phyloP scores from a whole-genome alignment of 2,329 filamentous ascomycete species.

The Berkeleyomyces basicola region DNA sequence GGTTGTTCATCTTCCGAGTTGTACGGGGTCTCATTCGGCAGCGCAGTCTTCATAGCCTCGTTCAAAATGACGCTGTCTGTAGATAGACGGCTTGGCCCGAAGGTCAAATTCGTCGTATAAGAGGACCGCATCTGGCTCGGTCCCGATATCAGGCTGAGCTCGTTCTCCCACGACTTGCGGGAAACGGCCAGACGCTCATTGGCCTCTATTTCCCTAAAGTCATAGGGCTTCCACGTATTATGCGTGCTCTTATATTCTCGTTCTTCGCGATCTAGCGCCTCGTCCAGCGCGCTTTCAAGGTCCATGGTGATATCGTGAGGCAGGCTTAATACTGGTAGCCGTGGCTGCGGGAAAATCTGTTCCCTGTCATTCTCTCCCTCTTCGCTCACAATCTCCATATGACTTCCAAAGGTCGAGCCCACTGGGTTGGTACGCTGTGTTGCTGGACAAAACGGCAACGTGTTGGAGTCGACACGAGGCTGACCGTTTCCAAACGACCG shows the following conservation, averaged over 20 bases:
- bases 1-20: not conserved
- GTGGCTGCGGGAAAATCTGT: not conserved
- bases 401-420: not conserved
- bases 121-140: not conserved
- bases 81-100: not conserved
- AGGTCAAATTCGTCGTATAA: not conserved
- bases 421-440: not conserved
- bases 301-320: constrained; percentile 9
- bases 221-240: not conserved
- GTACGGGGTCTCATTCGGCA: not conserved
- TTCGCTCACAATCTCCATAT: not conserved
- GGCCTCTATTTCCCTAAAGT: not conserved
- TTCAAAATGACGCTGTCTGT: not conserved
- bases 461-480: constrained; percentile 5
- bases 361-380: not conserved
- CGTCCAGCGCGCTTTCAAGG: constrained; percentile 1
- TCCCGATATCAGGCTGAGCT: not conserved
- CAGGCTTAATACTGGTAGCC: not conserved
- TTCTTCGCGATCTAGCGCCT: constrained; percentile 7
- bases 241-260: constrained; percentile 1
- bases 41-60: not conserved
- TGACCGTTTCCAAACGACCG: not conserved
- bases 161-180: not conserved
- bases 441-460: not conserved
- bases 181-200: not conserved